Evolutionary conservation across 176 grass and related monocot species (phyloP).

Genomic region (Oryza meyeriana): DNA sequence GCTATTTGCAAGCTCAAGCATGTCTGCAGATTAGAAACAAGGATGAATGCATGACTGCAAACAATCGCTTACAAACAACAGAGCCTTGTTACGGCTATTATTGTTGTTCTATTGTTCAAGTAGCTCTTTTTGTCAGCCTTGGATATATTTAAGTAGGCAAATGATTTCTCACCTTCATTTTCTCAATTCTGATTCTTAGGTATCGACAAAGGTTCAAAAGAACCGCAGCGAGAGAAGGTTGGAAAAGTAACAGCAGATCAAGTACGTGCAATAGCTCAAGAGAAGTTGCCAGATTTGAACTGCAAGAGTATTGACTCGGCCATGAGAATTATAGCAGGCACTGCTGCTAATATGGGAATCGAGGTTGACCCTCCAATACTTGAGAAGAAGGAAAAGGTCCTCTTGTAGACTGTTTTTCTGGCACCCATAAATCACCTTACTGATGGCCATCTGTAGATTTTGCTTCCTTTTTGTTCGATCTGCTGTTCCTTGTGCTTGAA

Average conservation of each 20-base stretch:
- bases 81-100: not conserved
- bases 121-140: not conserved
- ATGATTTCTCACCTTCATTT: slow-evolving; percentile 13
- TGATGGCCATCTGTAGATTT: slow-evolving; percentile 40
- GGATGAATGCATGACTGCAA: not conserved
- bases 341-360: slow-evolving; percentile 94
- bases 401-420: slow-evolving; percentile 43
- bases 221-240: slow-evolving; percentile 65
- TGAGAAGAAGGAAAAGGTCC: slow-evolving; percentile 62
- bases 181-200: slow-evolving; percentile 47
- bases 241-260: slow-evolving; percentile 81
- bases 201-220: slow-evolving; percentile 76
- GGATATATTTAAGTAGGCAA: not conserved
- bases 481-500: not conserved
- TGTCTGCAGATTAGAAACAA: not conserved
- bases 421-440: not conserved
- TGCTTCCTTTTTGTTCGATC: slow-evolving; percentile 21
- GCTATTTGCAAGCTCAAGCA: not conserved
- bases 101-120: not conserved
- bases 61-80: not conserved
- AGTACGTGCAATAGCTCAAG: slow-evolving; percentile 69
- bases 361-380: slow-evolving; percentile 76
- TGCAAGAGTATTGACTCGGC: slow-evolving; percentile 86
- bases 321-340: slow-evolving; percentile 91
- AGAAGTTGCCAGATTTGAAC: slow-evolving; percentile 90